Conservation (phyloP, 257 asterid genomes). For the Solanum chiquidenum region DNA sequence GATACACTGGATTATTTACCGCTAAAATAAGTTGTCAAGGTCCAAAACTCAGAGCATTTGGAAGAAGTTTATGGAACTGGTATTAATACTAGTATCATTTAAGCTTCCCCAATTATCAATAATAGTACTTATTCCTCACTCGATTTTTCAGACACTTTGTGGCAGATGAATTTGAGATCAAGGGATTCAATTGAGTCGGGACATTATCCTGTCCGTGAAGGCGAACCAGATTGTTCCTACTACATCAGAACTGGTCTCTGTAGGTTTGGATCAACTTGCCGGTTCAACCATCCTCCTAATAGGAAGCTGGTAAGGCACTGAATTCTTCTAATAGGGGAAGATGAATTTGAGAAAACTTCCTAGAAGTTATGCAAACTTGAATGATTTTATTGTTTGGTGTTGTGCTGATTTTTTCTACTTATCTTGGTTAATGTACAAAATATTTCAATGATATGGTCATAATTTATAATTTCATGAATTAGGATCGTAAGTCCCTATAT, state of each 20-base stretch:
- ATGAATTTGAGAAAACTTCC: neutral
- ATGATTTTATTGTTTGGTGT: neutral
- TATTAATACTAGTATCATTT: neutral
- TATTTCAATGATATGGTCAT: neutral
- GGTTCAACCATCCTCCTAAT: slow-evolving; percentile 81
- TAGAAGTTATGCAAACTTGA: neutral
- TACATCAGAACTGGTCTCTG: slow-evolving; percentile 84
- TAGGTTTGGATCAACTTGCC: slow-evolving; percentile 80
- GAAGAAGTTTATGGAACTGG: neutral
- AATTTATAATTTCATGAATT: neutral
- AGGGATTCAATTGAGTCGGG: slow-evolving; percentile 65
- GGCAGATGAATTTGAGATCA: slow-evolving; percentile 69
- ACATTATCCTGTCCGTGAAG: slow-evolving; percentile 77
- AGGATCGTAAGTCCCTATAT: neutral
- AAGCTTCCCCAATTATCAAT: neutral
- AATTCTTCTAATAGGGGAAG: neutral
- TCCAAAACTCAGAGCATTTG: neutral
- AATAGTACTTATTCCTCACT: slow-evolving; percentile 10
- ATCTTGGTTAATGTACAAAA: neutral
- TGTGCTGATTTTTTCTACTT: neutral
- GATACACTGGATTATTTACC: neutral
- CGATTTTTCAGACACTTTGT: slow-evolving; percentile 40
- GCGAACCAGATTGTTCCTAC: slow-evolving; percentile 80
- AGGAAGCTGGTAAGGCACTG: slow-evolving; percentile 52
- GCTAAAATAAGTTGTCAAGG: neutral